These are phyloP conservation scores for Friedmanniomyces endolithicus DNA, from an alignment of 495 filamentous ascomycete species.

Conservation along the genomic window DNA sequence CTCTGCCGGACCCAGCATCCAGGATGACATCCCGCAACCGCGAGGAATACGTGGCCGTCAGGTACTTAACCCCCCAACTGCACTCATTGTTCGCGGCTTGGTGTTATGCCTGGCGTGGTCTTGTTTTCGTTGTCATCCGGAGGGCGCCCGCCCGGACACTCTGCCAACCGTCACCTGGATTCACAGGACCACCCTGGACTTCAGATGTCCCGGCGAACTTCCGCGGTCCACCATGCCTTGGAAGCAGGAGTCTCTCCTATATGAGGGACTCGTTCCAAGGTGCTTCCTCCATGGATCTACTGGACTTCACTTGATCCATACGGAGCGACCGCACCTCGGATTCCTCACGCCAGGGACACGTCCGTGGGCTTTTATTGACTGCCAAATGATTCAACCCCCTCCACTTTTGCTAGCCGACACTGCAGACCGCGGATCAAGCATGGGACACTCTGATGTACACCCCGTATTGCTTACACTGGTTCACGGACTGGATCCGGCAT, in stretches of 20 bases:
- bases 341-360: too few relatives aligned
- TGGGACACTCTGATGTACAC: too few relatives aligned
- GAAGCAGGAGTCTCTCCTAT: not conserved
- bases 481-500: too few relatives aligned
- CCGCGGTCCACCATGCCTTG: not conserved
- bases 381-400: too few relatives aligned
- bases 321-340: too few relatives aligned
- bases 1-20: not conserved
- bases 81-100: constrained; percentile 1
- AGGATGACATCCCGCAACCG: constrained; percentile 17
- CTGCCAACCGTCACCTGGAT: too few relatives aligned
- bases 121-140: not conserved
- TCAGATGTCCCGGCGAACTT: not conserved
- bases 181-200: too few relatives aligned
- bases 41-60: constrained; percentile 12
- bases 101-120: not conserved
- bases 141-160: not conserved
- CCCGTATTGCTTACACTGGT: too few relatives aligned
- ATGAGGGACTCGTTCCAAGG: not conserved
- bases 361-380: too few relatives aligned
- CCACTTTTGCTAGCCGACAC: too few relatives aligned
- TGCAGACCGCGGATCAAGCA: too few relatives aligned
- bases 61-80: constrained; percentile 8
- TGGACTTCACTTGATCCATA: not conserved
- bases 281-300: not conserved